These are phyloP conservation scores for Rhizomucor pusillus DNA, from an alignment of 371 early-diverging fungal genomes.

Conservation along the genomic window DNA sequence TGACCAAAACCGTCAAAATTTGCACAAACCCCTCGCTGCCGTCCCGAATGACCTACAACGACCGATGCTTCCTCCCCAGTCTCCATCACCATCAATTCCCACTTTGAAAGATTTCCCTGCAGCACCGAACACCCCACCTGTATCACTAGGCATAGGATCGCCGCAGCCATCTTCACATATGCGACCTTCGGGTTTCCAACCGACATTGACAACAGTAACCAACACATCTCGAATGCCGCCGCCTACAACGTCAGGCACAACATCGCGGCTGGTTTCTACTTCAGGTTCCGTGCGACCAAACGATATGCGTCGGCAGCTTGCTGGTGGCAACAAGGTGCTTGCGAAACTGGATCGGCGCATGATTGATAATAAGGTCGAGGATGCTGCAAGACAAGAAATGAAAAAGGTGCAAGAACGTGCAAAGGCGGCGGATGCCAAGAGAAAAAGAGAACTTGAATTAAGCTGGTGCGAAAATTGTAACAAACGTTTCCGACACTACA, in stretches of 20 bases:
- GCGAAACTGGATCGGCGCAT: slow-evolving; percentile 30
- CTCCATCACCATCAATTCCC: too few species aligned
- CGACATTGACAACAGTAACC: neutral
- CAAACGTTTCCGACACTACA: slow-evolving; percentile 17
- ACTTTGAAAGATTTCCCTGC: too few species aligned
- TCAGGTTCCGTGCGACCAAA: slow-evolving; percentile 10
- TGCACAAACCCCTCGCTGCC: too few species aligned
- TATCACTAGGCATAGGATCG: too few species aligned
- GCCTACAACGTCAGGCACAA: neutral
- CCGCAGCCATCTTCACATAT: slow-evolving; percentile 11
- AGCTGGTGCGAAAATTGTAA: slow-evolving; percentile 45
- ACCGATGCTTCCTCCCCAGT: too few species aligned
- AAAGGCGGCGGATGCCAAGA: slow-evolving; percentile 3
- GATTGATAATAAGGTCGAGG: slow-evolving; percentile 20
- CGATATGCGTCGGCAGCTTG: slow-evolving; percentile 10
- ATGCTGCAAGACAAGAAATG: slow-evolving; percentile 7
- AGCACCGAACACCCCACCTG: too few species aligned
- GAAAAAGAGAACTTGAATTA: slow-evolving; percentile 14
- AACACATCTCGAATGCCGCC: neutral
- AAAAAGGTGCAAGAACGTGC: slow-evolving; percentile 8
- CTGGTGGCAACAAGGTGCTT: slow-evolving; percentile 25
- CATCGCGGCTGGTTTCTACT: slow-evolving; percentile 16
- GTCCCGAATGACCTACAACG: too few species aligned
- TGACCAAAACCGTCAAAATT: too few species aligned
- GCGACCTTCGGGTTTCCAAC: slow-evolving; percentile 23